Percentiles rank a stretch among this genome's conserved stretches.
phyloP scores from a whole-genome alignment of 139 green algal genomes.

The Desmodesmus armatus region DNA sequence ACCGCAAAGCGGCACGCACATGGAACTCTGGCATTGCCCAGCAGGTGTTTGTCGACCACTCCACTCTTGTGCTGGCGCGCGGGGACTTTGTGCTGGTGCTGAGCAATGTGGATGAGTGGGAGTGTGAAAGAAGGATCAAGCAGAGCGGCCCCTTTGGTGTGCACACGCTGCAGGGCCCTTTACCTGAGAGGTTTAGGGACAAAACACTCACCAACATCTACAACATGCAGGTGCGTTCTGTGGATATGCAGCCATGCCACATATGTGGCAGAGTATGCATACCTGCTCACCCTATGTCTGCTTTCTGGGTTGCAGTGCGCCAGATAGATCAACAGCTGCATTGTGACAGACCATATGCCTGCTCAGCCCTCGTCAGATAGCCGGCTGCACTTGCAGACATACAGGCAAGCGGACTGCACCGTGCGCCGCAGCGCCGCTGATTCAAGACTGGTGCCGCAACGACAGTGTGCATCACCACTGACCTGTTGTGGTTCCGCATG shows the following conservation, averaged over 20 bases:
- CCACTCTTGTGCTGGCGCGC: not conserved
- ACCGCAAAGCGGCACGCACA: not conserved
- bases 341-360: not conserved
- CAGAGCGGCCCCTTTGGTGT: not conserved
- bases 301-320: no score
- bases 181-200: conserved; percentile 3
- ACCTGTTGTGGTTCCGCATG: not conserved
- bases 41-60: not conserved
- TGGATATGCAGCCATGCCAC: not conserved
- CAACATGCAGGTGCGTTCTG: not conserved
- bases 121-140: not conserved
- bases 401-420: no score
- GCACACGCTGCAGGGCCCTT: not conserved
- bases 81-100: conserved; percentile 22
- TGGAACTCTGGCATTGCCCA: not conserved
- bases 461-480: not conserved
- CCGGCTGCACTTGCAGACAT: not conserved
- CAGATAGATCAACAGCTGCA: not conserved
- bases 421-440: no score
- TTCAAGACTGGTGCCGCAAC: not conserved
- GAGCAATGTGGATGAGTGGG: not conserved
- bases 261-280: not conserved
- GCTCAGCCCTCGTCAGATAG: no score
- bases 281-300: not conserved
- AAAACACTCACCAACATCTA: not conserved